A percentile compares a stretch with the other conserved stretches of the same genome.
Conservation (phyloP, 2,329 filamentous ascomycete species). For the Microsporum ferrugineum region DNA sequence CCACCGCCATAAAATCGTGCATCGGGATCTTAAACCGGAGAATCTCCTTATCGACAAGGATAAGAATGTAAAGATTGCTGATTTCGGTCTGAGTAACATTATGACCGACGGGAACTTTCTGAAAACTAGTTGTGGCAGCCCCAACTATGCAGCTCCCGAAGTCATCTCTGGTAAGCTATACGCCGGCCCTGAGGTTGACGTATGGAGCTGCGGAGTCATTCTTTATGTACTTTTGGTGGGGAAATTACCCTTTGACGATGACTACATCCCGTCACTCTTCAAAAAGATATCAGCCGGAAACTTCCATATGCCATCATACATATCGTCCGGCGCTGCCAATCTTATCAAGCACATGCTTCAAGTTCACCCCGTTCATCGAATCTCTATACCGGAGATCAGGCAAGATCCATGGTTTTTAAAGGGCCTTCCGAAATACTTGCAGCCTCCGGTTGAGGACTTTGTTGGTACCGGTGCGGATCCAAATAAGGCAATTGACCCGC, state of each 20-base stretch:
- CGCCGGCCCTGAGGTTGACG: conserved; percentile 92
- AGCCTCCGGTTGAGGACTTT: conserved; percentile 81
- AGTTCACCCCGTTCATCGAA: conserved; percentile 86
- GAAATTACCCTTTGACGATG: conserved; percentile 85
- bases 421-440: conserved; percentile 74
- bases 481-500: conserved; percentile 77
- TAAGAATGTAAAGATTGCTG: conserved; percentile 97
- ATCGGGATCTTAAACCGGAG: conserved; percentile 93
- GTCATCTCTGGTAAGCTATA: conserved; percentile 97
- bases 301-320: conserved; percentile 84
- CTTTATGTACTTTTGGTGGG: conserved; percentile 55
- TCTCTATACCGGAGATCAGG: conserved; percentile 86
- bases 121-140: conserved; percentile 95
- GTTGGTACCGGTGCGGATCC: conserved; percentile 88
- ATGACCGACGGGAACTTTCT: conserved; percentile 99
- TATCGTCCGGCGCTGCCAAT: conserved; percentile 61
- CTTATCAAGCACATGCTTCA: conserved; percentile 89
- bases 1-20: conserved; percentile 96
- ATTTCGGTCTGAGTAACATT: conserved; percentile 97
- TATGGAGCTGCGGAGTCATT: conserved; percentile 60
- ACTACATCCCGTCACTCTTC: conserved; percentile 94
- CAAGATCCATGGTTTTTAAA: conserved; percentile 88
- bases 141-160: conserved; percentile 95
- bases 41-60: conserved; percentile 90
- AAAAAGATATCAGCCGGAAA: conserved; percentile 94